Percentiles rank a stretch among this genome's conserved stretches.
Evolutionary conservation across 495 filamentous ascomycete genomes (phyloP).

Genomic region (Paragyromitra xinjiangensis): DNA sequence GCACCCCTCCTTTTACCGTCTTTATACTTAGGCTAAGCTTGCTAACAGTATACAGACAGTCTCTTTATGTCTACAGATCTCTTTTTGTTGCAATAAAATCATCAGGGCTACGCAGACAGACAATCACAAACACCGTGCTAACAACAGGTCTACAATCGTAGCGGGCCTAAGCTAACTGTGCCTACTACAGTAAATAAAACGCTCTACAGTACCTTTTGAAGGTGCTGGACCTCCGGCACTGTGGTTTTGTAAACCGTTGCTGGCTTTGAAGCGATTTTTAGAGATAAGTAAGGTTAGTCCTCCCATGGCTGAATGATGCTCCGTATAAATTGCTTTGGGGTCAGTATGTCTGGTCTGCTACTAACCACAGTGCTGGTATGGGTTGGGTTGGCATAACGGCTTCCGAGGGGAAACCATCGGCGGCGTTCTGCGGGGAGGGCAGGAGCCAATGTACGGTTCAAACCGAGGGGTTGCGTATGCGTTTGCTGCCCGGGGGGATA

Average conservation of each 20-base stretch:
- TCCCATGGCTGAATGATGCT: background rate
- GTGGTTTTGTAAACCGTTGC: background rate
- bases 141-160: background rate
- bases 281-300: background rate
- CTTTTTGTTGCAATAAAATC: background rate
- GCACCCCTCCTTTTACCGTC: background rate
- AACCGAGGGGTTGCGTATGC: background rate
- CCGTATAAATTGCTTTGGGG: background rate
- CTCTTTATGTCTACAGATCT: background rate
- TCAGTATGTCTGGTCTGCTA: background rate
- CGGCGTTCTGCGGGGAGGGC: background rate
- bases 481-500: background rate
- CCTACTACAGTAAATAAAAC: conserved; percentile 6
- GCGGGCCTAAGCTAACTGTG: background rate
- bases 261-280: background rate
- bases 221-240: background rate
- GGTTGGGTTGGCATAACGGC: conserved; percentile 16
- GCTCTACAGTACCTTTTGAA: too few species aligned
- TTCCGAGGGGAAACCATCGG: conserved; percentile 2
- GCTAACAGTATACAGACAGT: background rate
- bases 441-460: conserved; percentile 3
- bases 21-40: background rate
- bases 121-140: conserved; percentile 5
- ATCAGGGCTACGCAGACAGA: background rate
- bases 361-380: background rate